These are phyloP conservation scores for carrot (Daucus carota) DNA, from an alignment of 129 eudicot species.

Conservation along the genomic window DNA sequence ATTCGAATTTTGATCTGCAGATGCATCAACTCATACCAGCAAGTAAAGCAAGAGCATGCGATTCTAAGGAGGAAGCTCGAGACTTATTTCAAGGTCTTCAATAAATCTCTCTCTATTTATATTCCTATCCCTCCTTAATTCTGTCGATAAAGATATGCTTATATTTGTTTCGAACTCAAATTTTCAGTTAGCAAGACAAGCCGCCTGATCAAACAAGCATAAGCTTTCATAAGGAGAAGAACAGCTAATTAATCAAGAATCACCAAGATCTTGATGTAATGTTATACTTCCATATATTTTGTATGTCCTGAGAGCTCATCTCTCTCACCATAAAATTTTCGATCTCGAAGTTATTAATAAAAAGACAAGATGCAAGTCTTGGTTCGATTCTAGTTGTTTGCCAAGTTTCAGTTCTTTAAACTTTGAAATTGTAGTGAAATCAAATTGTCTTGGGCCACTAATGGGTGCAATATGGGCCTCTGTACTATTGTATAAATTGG, in stretches of 20 bases:
- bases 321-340: neutral
- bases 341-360: neutral
- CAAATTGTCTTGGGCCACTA: neutral
- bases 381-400: neutral
- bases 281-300: neutral
- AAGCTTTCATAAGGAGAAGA: neutral
- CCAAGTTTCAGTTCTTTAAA: neutral
- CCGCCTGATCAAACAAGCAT: neutral
- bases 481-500: neutral
- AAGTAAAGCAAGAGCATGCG: constrained; percentile 67
- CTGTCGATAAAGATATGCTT: neutral
- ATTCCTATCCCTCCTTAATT: neutral
- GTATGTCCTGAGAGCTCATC: neutral
- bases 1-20: constrained; percentile 19
- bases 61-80: constrained; percentile 63
- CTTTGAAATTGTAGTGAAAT: too few relatives aligned
- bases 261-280: neutral
- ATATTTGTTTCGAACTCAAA: neutral
- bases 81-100: constrained; percentile 58
- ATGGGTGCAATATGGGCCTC: neutral
- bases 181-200: constrained; percentile 12
- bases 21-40: constrained; percentile 54
- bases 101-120: neutral
- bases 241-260: neutral
- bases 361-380: too few relatives aligned